Evolutionary conservation across 1,284 basidiomycete species (phyloP).

Genomic region (Porogramme epimiltina): DNA sequence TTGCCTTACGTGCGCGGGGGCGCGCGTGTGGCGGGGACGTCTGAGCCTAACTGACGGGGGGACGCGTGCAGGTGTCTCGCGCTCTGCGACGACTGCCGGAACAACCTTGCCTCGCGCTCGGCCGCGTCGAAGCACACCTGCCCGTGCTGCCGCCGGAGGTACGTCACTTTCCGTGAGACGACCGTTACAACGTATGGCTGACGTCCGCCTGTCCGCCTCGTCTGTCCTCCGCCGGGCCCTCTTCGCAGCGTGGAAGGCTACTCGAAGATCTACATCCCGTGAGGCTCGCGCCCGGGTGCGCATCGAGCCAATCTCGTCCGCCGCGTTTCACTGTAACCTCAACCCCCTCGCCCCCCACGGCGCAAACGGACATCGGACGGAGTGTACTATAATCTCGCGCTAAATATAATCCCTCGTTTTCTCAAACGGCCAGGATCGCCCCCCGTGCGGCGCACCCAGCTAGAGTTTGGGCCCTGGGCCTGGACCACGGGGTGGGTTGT

Average conservation of each 20-base stretch:
- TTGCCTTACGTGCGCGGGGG: background rate
- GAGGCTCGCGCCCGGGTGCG: background rate
- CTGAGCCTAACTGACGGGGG: background rate
- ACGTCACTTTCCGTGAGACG: slow-evolving; percentile 37
- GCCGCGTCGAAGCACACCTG: slow-evolving; percentile 69
- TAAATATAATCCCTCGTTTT: too few relatives aligned
- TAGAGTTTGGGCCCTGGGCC: too few relatives aligned
- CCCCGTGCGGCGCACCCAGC: too few relatives aligned
- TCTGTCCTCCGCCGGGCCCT: background rate
- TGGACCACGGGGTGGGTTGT: too few relatives aligned
- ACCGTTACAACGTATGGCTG: too few relatives aligned
- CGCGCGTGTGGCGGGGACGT: background rate
- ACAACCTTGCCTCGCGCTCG: slow-evolving; percentile 64
- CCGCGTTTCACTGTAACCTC: too few relatives aligned
- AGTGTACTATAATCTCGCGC: too few relatives aligned
- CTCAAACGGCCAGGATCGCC: too few relatives aligned
- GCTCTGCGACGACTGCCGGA: slow-evolving; percentile 72
- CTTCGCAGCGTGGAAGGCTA: slow-evolving; percentile 68
- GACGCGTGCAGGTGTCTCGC: slow-evolving; percentile 60
- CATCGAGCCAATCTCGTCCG: too few relatives aligned
- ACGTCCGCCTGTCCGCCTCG: background rate
- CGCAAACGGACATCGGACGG: too few relatives aligned
- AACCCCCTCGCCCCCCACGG: too few relatives aligned
- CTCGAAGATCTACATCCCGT: slow-evolving; percentile 58
- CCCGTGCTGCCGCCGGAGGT: slow-evolving; percentile 73